Conservation (phyloP, 2,329 filamentous ascomycete genomes). For the Coleophoma cylindrospora region DNA sequence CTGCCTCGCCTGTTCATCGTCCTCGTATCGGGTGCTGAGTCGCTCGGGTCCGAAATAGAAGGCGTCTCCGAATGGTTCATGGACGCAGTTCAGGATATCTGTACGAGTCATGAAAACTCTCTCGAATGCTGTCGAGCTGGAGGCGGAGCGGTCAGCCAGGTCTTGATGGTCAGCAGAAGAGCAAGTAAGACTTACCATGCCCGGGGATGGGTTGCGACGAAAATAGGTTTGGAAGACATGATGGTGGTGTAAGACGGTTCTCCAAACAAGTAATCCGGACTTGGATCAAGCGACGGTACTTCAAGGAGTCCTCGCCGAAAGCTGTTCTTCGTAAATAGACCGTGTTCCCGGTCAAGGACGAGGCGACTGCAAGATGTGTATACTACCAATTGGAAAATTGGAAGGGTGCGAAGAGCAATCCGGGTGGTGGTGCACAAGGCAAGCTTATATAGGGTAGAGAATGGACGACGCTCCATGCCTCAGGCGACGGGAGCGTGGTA, state of each 20-base stretch:
- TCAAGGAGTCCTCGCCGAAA: constrained; percentile 15
- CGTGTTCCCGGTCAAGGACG: constrained; percentile 14
- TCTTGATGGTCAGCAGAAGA: not conserved
- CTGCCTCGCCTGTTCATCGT: constrained; percentile 52
- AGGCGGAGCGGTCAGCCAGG: not conserved
- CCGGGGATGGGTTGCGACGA: constrained; percentile 88
- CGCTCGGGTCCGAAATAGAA: constrained; percentile 95
- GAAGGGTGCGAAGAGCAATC: not conserved
- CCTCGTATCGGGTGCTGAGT: constrained; percentile 71
- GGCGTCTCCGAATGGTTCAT: constrained; percentile 95
- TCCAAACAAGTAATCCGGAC: not conserved
- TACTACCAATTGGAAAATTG: not conserved
- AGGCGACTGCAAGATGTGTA: not conserved
- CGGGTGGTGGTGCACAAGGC: too few relatives aligned
- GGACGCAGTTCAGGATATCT: constrained; percentile 75
- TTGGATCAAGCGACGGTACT: constrained; percentile 19
- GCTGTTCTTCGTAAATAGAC: constrained; percentile 6
- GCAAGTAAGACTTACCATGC: constrained; percentile 57
- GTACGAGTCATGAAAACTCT: constrained; percentile 95
- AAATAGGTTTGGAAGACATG: constrained; percentile 80
- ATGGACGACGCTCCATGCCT: too few relatives aligned
- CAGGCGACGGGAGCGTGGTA: too few relatives aligned
- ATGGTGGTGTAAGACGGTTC: constrained; percentile 16
- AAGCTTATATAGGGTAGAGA: too few relatives aligned
- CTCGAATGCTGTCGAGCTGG: not conserved